phyloP scores from a whole-genome alignment of 176 grass and related monocot genomes.

The Oryza meyeriana region DNA sequence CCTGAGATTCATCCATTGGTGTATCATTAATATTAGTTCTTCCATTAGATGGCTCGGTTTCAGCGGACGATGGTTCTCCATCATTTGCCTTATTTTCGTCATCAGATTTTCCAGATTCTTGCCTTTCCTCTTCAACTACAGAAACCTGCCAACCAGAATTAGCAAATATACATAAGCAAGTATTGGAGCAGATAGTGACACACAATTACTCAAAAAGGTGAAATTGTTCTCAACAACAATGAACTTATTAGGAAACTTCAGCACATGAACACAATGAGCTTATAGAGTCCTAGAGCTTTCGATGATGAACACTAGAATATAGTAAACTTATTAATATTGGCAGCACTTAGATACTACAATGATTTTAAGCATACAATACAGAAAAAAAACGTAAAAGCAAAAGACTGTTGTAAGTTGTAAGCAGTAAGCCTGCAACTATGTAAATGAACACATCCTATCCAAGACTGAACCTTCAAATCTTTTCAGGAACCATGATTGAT shows the following conservation, averaged over 20 bases:
- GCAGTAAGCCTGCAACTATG: not conserved
- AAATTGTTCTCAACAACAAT: not conserved
- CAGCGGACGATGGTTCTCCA: slow-evolving; percentile 39
- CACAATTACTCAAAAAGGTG: not conserved
- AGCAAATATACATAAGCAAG: slow-evolving; percentile 22
- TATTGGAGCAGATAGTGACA: not conserved
- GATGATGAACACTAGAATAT: not conserved
- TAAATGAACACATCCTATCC: not conserved
- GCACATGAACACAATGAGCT: not conserved
- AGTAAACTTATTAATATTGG: not conserved
- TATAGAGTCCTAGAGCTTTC: not conserved
- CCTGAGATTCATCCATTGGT: slow-evolving; percentile 58
- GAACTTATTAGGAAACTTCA: slow-evolving; percentile 18
- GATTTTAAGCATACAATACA: not conserved
- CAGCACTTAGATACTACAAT: not conserved
- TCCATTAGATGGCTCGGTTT: slow-evolving; percentile 46
- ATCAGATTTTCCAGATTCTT: slow-evolving; percentile 57
- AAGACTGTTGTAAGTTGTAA: not conserved
- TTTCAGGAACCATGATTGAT: not conserved
- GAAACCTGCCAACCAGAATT: slow-evolving; percentile 46
- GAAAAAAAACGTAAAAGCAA: not conserved
- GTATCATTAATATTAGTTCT: slow-evolving; percentile 59
- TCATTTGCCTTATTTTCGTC: slow-evolving; percentile 53
- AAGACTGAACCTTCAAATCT: not conserved
- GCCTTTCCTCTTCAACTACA: slow-evolving; percentile 56